Evolutionary conservation across 176 grass and related monocot species (phyloP), one percentile per base, ranked within the genome.

Genomic region (Pharus latifolius): DNA sequence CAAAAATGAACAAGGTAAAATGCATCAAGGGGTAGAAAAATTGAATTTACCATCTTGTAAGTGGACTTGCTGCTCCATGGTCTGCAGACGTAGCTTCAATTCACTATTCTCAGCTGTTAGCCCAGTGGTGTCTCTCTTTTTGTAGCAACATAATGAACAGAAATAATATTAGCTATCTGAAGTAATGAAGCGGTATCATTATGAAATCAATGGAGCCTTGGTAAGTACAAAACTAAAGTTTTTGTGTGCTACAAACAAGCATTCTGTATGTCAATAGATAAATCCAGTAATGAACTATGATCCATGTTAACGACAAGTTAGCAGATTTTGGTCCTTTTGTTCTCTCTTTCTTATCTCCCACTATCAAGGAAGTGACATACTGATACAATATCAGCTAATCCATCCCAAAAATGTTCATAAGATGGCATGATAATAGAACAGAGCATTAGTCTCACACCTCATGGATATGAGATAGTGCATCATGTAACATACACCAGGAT

Each of bases 1-100:
- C 47, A 10, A 70, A 29, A 15, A 74, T 49, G 7, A 8, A 61
- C 30, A 74, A 20, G 24, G 17, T 30, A 70, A 61, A 55, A 49
- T 38, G 14, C 5, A 35, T 46, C 34, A 14, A 76, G 16, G 11
- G 2, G 17, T 67, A 4, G 6, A n/a, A 76, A 31, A 42, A 49
- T 69, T 31, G 24, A 25, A 41, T 63, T 85, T 93, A 93, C 90
- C 70, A 76, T 89, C 90, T 58, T 93, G 90, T 65, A 93, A 85
- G 75, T 83, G 74, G 10, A 80, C 70, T 76, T 93, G 78, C 60
- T 85, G 82, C 49, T 93, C 90, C 79, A 93, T 85, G 40, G 78
- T 74, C 63, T 93, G 82, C 60, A 93, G 75, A 12, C 78, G 74
- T 27, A 82, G 23, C 60, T 88, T 88, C 54, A 93, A 10, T 66